These are phyloP conservation scores for Barbatosphaeria neglecta DNA, from an alignment of 495 filamentous ascomycete genomes.

Conservation along the genomic window DNA sequence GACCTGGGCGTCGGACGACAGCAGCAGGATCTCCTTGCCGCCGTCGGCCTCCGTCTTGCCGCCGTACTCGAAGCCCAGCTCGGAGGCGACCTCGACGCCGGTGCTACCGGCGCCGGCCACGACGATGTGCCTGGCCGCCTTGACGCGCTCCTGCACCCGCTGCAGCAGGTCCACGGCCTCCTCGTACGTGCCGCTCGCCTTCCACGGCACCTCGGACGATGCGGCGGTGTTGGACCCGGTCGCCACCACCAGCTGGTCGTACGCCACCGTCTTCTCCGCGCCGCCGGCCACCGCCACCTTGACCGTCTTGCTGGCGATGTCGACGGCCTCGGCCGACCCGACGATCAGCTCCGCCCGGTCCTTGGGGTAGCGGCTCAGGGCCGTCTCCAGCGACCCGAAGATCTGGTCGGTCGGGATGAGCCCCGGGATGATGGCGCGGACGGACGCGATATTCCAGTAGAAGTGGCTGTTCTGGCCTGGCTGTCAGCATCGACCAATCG, in stretches of 20 bases:
- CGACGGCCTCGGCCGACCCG: slow-evolving; percentile 23
- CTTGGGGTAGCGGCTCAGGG: slow-evolving; percentile 27
- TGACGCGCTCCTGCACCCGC: slow-evolving; percentile 14
- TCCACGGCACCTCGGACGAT: slow-evolving; percentile 25
- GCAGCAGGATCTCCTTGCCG: slow-evolving; percentile 31
- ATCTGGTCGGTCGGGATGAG: slow-evolving; percentile 34
- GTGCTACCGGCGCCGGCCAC: slow-evolving; percentile 32
- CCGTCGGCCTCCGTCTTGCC: slow-evolving; percentile 12
- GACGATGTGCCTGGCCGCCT: slow-evolving; percentile 28
- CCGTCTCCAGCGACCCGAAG: slow-evolving; percentile 27
- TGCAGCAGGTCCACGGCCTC: slow-evolving; percentile 14
- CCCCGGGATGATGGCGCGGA: slow-evolving; percentile 42
- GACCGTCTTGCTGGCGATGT: slow-evolving; percentile 18
- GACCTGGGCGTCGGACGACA: slow-evolving; percentile 29
- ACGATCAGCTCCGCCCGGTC: slow-evolving; percentile 28
- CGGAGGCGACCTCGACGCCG: slow-evolving; percentile 29
- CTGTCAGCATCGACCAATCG: slow-evolving; percentile 14
- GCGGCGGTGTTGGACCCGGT: slow-evolving; percentile 15
- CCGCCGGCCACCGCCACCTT: slow-evolving; percentile 7
- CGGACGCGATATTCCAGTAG: slow-evolving; percentile 45
- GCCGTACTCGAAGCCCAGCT: slow-evolving; percentile 34
- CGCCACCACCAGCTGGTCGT: slow-evolving; percentile 23
- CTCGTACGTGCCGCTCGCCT: slow-evolving; percentile 26
- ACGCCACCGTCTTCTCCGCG: slow-evolving; percentile 11
- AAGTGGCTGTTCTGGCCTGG: slow-evolving; percentile 37